Percentiles rank a stretch among this genome's conserved stretches.
Evolutionary conservation across 108 stramenopile genomes (phyloP).

Genomic region (Stephanodiscus triporus): DNA sequence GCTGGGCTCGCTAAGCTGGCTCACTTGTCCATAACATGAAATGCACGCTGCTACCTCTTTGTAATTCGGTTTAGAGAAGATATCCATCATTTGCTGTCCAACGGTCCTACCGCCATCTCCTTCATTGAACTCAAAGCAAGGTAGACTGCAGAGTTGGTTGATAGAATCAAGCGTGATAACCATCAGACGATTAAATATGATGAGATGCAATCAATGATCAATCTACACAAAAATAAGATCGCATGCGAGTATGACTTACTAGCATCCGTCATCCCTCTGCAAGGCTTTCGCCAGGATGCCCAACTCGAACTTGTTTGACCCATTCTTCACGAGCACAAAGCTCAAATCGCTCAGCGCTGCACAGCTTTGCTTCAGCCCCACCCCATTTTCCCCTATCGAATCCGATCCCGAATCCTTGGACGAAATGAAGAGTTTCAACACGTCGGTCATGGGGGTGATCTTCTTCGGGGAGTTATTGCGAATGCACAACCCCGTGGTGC

Average conservation of each 20-base stretch:
- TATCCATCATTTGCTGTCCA: conserved; percentile 8
- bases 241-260: no score
- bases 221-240: no score
- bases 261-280: conserved; percentile 48
- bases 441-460: conserved; percentile 37
- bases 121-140: conserved; percentile 12
- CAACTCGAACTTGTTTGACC: conserved; percentile 15
- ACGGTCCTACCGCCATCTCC: neutral
- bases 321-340: conserved; percentile 45
- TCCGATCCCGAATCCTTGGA: conserved; percentile 27
- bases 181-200: no score
- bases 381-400: conserved; percentile 64
- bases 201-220: no score
- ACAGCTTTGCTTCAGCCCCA: conserved; percentile 66
- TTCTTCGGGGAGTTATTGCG: conserved; percentile 37
- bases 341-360: conserved; percentile 50
- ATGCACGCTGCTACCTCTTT: conserved; percentile 4
- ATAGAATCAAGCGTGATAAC: neutral
- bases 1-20: neutral
- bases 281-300: conserved; percentile 56
- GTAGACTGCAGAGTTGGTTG: neutral
- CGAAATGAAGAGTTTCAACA: conserved; percentile 47
- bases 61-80: conserved; percentile 3
- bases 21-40: conserved; percentile 11
- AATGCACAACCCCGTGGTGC: conserved; percentile 45